Evolutionary conservation across 83 land plant species (phyloP), one percentile per base, ranked within the genome.

Genomic region (Thuja plicata): DNA sequence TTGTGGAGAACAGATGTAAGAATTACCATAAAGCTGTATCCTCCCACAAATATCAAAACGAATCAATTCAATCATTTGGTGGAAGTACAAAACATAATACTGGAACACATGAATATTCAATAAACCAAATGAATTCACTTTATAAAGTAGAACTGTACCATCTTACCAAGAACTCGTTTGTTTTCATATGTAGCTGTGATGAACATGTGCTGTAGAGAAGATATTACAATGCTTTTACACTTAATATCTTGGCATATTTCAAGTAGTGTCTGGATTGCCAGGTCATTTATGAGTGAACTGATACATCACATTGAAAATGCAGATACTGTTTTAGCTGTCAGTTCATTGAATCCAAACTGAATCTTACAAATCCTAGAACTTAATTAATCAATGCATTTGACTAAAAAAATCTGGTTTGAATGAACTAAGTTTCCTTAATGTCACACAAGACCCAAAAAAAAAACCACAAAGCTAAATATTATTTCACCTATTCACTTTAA

Each of bases 191-290:
- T 85, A 32, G 87, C 41, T 54, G 87, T 85, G 34, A 85, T 35
- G 52, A 85, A 85, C 87, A 85, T 85, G 70, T 85, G 87, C 8
- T 85, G 87, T 55, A 85, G 87, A 30, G 66, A 38, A 35, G 87
- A 55, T 66, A 34, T 85, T 37, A 85, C 87, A 55, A 85, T 17
- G 13, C 37, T 50, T 85, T 37, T 55, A 55, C 66, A 52, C 52
- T 55, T 55, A 34, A 50, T 55, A 35, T 85, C 70, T 48, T 85
- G 66, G 60, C 41, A 85, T 85, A 30, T 85, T 85, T 85, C 70
- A 34, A 85, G 87, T 48, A 85, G 52, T 35, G 87, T 55, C 70
- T 40, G 35, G 87, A 85, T 85, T 85, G 41, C 70, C 70, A 85
- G n/a, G 40, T 85, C 87, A 55, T 85, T 85, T 70, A 85, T 85